phyloP scores from a whole-genome alignment of 176 grass and related monocot genomes.

The Carex cristatella region DNA sequence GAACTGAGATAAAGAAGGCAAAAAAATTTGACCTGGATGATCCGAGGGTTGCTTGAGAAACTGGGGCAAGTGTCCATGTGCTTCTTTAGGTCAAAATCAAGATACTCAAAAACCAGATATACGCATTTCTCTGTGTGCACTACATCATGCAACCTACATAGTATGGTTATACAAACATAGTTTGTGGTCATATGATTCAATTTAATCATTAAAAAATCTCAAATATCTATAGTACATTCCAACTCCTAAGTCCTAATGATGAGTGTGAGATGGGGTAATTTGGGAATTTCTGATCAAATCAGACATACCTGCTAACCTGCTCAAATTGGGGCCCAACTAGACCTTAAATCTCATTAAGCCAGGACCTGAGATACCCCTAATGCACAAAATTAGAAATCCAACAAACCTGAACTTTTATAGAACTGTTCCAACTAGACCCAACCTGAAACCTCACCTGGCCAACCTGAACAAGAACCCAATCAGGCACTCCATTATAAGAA shows the following conservation, averaged over 20 bases:
- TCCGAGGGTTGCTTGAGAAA: conserved; percentile 54
- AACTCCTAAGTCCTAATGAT: not conserved
- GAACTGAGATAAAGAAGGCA: not conserved
- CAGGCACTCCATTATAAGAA: not conserved
- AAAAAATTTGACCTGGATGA: conserved; percentile 48
- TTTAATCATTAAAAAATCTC: not conserved
- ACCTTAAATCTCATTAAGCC: not conserved
- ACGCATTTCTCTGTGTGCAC: conserved; percentile 71
- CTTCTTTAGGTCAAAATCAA: conserved; percentile 96
- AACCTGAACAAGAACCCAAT: not conserved
- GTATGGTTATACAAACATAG: not conserved
- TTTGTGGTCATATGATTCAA: not conserved
- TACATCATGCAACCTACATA: conserved; percentile 84
- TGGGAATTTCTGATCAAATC: not conserved
- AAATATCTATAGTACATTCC: not conserved
- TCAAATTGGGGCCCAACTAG: not conserved
- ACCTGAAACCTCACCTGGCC: not conserved
- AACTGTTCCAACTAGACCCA: too few species aligned
- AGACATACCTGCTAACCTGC: not conserved
- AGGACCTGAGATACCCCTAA: not conserved
- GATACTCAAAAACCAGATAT: conserved; percentile 90
- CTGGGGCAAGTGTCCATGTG: conserved; percentile 86
- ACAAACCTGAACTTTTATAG: not conserved
- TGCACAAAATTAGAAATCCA: not conserved
- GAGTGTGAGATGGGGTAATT: not conserved